Percentiles rank a stretch among this genome's conserved stretches.
These are phyloP conservation scores for Pseudoneurospora amorphoporcata DNA, from an alignment of 495 filamentous ascomycete species.

Conservation along the genomic window DNA sequence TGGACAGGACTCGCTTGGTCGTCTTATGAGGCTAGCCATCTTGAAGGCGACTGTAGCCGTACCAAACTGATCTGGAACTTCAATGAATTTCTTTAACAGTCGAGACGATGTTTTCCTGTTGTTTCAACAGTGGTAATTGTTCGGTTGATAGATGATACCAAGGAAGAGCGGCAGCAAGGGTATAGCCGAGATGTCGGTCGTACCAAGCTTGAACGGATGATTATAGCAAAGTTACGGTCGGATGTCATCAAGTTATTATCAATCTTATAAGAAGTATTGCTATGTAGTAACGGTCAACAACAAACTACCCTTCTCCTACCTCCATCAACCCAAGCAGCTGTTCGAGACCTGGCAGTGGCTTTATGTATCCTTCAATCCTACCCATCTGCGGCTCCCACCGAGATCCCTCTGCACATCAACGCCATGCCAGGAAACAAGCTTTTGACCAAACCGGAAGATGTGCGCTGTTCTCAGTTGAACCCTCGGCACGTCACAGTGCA, in stretches of 20 bases:
- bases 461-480: background rate
- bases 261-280: background rate
- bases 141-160: background rate
- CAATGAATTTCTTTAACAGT: too few species aligned
- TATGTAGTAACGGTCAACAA: background rate
- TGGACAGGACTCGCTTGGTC: background rate
- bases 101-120: background rate
- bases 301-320: background rate
- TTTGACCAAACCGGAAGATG: background rate
- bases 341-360: background rate
- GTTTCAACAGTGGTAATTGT: background rate
- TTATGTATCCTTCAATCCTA: background rate
- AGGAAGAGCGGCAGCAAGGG: background rate
- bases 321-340: background rate
- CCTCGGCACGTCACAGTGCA: background rate
- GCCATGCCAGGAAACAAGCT: background rate
- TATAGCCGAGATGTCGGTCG: background rate
- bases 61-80: background rate
- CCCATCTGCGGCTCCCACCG: background rate
- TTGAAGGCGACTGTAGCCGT: background rate
- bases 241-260: background rate
- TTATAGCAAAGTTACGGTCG: background rate
- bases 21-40: background rate
- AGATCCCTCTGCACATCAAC: background rate
- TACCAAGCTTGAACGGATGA: background rate